These are phyloP conservation scores for Chlamydomonas reinhardtii DNA, from an alignment of 163 green algal genomes.

Conservation along the genomic window DNA sequence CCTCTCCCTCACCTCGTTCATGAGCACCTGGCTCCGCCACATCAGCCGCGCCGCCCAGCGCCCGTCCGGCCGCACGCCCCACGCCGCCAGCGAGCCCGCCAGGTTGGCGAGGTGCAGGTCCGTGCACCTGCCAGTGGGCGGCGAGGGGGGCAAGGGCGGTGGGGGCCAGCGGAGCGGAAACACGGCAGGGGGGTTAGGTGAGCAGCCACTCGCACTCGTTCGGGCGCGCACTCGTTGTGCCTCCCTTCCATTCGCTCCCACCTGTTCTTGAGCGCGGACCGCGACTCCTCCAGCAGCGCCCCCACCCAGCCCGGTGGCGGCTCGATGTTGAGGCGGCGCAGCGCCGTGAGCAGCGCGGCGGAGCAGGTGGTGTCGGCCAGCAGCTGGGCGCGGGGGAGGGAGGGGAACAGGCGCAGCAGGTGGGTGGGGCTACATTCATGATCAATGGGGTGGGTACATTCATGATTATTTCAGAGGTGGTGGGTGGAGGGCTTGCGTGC, in stretches of 20 bases:
- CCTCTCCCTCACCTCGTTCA: conserved; percentile 5
- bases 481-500: too few species aligned
- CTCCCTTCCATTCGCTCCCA: too few species aligned
- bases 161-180: too few species aligned
- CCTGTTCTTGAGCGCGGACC: conserved; percentile 30
- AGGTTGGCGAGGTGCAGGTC: conserved; percentile 47
- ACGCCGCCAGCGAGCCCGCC: conserved; percentile 26
- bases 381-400: background rate
- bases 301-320: conserved; percentile 12
- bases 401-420: too few species aligned
- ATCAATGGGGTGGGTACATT: too few species aligned
- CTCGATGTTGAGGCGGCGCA: conserved; percentile 37
- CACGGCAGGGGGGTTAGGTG: too few species aligned
- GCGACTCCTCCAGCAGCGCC: conserved; percentile 18
- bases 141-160: too few species aligned
- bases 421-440: too few species aligned
- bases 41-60: conserved; percentile 17
- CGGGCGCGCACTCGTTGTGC: too few species aligned
- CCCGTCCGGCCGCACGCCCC: conserved; percentile 24
- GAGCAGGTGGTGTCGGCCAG: conserved; percentile 29
- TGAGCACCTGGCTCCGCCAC: conserved; percentile 33
- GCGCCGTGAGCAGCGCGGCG: conserved; percentile 24
- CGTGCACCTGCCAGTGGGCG: background rate
- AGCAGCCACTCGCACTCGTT: too few species aligned
- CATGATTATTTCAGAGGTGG: too few species aligned